Base-by-base conservation (phyloP, 192 early-diverging fungal genomes). In the Coemansia erecta region DNA sequence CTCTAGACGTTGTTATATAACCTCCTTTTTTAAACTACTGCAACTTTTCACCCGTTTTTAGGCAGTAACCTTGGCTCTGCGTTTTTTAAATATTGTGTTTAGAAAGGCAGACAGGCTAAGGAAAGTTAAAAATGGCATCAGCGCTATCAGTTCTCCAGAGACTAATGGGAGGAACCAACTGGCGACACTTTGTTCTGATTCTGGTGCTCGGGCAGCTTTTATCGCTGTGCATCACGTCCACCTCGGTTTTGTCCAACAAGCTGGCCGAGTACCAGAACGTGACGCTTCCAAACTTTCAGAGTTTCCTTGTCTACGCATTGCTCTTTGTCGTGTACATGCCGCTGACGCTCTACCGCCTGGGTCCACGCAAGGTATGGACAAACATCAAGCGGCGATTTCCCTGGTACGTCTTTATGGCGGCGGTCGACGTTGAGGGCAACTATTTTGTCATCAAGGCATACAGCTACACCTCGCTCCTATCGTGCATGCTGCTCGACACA, bases 361-460 rank as follows among this genome's bases (percentile, higher is more conserved):
- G 81, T 0, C 60, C 56, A 3, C 66, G 68, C 33, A 64, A 55
- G 39, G 60, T 81, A 41, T 72, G 70, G 77, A 22, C 46, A 28
- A 75, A 76, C 61, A 66, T 83, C 28, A 49, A 42, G 48, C 56
- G 52, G 23, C 66, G 81, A n/a, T 72, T 56, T 45, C 69, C 65
- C 63, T 76, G 77, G 77, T 83, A 83, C 60, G 47, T 89, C n/a
- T 64, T 81, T 4, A 63, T 92, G 55, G 84, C 84, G n/a, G 43
- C 84, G 17, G 84, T 86, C 1, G 90, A 92, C 68, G 88, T 92
- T 2, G 89, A 92, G 67, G 90, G 87, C 63, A 92, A 92, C 57
- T 92, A 87, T 59, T 89, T 92, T 80, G 84, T 87, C 13, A 85
- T 90, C 53, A 90, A 89, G 74, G 85, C 88, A 8, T 92, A 83